phyloP scores from a whole-genome alignment of 1,284 basidiomycete genomes.

The Quambalaria eucalypti region DNA sequence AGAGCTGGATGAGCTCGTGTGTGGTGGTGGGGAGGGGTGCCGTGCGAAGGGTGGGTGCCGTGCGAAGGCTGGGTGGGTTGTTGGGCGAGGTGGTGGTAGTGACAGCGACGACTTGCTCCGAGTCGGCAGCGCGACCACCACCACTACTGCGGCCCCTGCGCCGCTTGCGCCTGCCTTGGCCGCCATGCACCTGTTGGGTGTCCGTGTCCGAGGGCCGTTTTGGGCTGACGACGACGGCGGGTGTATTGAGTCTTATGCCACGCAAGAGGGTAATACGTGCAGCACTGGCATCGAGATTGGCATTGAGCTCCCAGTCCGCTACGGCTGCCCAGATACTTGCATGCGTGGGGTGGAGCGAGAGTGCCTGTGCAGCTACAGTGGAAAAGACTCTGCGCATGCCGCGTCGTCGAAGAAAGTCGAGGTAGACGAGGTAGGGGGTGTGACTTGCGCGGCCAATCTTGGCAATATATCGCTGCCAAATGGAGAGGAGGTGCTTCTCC shows the following conservation, averaged over 20 bases:
- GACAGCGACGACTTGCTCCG: background rate
- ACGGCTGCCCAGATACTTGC: constrained; percentile 75
- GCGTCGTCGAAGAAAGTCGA: constrained; percentile 70
- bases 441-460: constrained; percentile 75
- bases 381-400: constrained; percentile 55
- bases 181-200: background rate
- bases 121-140: background rate
- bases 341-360: constrained; percentile 74
- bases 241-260: constrained; percentile 57
- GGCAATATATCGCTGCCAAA: constrained; percentile 78
- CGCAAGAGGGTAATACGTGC: constrained; percentile 76
- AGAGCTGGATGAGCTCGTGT: constrained; percentile 27
- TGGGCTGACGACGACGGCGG: background rate
- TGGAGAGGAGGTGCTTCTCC: constrained; percentile 62
- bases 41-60: background rate
- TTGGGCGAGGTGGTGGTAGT: background rate
- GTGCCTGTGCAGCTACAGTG: constrained; percentile 54
- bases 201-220: too few relatives aligned
- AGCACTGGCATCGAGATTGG: constrained; percentile 61
- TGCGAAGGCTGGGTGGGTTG: background rate
- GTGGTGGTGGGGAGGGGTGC: background rate
- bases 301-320: constrained; percentile 72
- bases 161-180: background rate
- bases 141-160: background rate
- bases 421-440: constrained; percentile 77